phyloP scores from a whole-genome alignment of 768 basidiomycete species.

The Rubroboletus satanas region DNA sequence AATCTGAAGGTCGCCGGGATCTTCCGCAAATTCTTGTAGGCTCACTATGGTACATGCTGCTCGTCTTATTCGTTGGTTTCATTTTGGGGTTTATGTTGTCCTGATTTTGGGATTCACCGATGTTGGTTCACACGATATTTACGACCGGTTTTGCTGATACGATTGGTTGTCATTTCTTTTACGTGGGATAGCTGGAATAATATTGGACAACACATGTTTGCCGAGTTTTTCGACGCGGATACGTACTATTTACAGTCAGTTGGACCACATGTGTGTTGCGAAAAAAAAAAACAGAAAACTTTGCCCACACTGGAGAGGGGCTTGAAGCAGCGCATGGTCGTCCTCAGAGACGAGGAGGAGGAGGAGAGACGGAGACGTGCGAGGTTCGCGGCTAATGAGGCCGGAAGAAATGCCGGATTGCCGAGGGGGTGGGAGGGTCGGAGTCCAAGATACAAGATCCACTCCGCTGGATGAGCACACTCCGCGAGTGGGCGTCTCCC shows the following conservation, averaged over 20 bases:
- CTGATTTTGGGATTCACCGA: conserved; percentile 15
- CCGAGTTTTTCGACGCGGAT: conserved; percentile 2
- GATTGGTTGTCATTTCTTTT: conserved; percentile 7
- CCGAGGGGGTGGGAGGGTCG: conserved; percentile 20
- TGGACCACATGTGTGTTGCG: background rate
- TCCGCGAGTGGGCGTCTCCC: conserved; percentile 34
- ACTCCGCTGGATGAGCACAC: conserved; percentile 29
- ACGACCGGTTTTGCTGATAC: background rate
- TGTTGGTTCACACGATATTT: conserved; percentile 12
- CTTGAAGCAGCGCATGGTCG: no score
- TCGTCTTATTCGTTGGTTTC: conserved; percentile 25
- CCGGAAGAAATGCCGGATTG: conserved; percentile 25
- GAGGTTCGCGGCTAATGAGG: conserved; percentile 31
- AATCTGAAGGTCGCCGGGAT: conserved; percentile 48
- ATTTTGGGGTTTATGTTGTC: conserved; percentile 22
- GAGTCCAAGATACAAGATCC: conserved; percentile 23
- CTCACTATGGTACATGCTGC: conserved; percentile 16
- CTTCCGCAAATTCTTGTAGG: conserved; percentile 40
- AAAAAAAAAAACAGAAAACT: background rate
- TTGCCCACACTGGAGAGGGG: background rate
- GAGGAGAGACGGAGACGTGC: background rate
- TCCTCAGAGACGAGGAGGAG: background rate
- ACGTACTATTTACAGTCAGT: conserved; percentile 14
- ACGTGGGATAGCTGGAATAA: conserved; percentile 14
- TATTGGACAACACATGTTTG: conserved; percentile 13